These are phyloP conservation scores for Wickerhamomyces sp. DNA, from an alignment of 1,139 yeast species.

Conservation along the genomic window DNA sequence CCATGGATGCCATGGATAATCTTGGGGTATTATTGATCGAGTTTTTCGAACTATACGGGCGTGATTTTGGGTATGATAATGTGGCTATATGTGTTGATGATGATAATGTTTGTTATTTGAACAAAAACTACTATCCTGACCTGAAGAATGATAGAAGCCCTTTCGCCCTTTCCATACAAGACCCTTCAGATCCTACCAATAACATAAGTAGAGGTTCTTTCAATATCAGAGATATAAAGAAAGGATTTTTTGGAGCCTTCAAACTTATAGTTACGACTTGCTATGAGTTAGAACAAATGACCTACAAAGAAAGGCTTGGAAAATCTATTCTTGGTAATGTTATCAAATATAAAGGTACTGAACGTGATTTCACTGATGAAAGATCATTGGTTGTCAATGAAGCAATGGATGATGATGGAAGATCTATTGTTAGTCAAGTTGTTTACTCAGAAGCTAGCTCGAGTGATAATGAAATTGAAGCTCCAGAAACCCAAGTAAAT, in stretches of 20 bases:
- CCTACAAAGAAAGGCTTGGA: conserved; percentile 66
- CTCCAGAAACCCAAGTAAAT: conserved; percentile 6
- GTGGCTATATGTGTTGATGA: conserved; percentile 61
- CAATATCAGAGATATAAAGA: conserved; percentile 74
- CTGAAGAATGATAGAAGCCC: conserved; percentile 49
- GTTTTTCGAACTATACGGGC: conserved; percentile 93
- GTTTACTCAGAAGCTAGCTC: conserved; percentile 9
- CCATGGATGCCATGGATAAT: conserved; percentile 67
- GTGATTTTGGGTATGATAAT: conserved; percentile 81
- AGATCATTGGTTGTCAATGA: conserved; percentile 59
- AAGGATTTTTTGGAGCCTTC: conserved; percentile 90
- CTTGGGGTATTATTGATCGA: conserved; percentile 87
- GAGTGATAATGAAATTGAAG: conserved; percentile 8
- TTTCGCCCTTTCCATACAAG: conserved; percentile 77
- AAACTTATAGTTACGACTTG: conserved; percentile 74
- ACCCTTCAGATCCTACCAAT: conserved; percentile 79
- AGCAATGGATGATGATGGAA: conserved; percentile 38
- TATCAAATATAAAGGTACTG: conserved; percentile 69
- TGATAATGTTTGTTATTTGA: conserved; percentile 51
- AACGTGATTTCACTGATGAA: conserved; percentile 78
- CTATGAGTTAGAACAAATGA: conserved; percentile 49
- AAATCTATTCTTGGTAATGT: conserved; percentile 79
- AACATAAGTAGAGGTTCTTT: conserved; percentile 86
- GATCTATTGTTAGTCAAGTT: conserved; percentile 6
- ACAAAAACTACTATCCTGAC: conserved; percentile 51